phyloP scores from a whole-genome alignment of 164 flowering plant genomes.

The Magnolia changhungtana region DNA sequence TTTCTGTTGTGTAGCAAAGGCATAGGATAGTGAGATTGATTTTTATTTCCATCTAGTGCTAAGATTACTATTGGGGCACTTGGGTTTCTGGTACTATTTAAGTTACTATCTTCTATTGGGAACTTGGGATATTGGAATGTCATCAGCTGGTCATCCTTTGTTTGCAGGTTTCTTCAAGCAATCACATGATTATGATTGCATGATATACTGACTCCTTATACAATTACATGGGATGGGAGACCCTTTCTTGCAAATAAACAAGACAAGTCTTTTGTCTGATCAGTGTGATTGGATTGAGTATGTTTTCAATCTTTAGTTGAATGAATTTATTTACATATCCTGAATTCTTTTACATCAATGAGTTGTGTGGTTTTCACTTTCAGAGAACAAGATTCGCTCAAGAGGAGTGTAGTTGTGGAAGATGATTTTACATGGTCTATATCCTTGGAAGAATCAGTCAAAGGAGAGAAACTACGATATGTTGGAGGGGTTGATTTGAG shows the following conservation, averaged over 20 bases:
- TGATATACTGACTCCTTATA: neutral
- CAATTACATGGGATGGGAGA: neutral
- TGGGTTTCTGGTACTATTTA: too few species aligned
- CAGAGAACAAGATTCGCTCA: constrained; percentile 59
- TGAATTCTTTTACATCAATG: neutral
- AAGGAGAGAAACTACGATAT: constrained; percentile 37
- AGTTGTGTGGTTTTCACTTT: neutral
- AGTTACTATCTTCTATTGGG: neutral
- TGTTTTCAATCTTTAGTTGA: neutral
- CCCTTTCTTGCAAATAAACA: neutral
- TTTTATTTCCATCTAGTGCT: too few species aligned
- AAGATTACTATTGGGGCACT: too few species aligned
- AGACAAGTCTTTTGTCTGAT: neutral
- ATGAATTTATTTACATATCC: neutral
- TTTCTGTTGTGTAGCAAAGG: too few species aligned
- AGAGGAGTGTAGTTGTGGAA: constrained; percentile 35
- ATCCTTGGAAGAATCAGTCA: constrained; percentile 12
- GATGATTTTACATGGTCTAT: constrained; percentile 64
- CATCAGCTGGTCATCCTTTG: neutral
- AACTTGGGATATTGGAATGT: too few species aligned
- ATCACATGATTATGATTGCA: neutral
- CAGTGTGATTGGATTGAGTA: constrained; percentile 24
- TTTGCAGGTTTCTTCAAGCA: neutral
- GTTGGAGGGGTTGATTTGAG: constrained; percentile 93
- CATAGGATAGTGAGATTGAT: too few species aligned